Base-by-base conservation (phyloP, 805 yeast genomes). In the Starmerella etchellsii region DNA sequence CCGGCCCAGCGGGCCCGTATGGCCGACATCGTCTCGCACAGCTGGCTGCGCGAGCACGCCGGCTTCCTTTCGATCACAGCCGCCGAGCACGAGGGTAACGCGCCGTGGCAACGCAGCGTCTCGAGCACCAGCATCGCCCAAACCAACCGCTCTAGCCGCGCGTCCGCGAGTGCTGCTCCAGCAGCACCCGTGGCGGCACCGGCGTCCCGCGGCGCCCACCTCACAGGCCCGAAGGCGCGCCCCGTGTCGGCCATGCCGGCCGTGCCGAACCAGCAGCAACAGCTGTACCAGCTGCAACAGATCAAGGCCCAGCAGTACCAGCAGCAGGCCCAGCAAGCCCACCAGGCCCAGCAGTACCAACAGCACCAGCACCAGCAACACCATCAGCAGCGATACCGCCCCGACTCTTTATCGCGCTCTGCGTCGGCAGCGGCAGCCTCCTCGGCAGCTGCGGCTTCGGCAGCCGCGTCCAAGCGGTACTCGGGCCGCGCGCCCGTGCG, bases 21-120 rank as follows among this genome's bases (percentile, higher is more conserved):
- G 51, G 68, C 68, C 52, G 79, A 76, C 41, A 76, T 88, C 20
- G 69, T 88, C 50, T 66, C 74, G 23, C 98, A 88, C 59, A 74
- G 81, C 22, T 88, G 98, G 98, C 61, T 91, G 41, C 65, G 78
- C n/a, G 80, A 84, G 2, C 85, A 88, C 62, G 75, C 77, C 13
- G 77, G 77, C 50, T 81, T 87, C 64, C 64, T 91, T 49, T 74
- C 91, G 0, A 79, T 85, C 24, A 73, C 88, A 16, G 94, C 95
- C 31, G 69, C 72, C 3, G 95, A 88, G 57, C 91, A 96, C 96
- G 97, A 88, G 40, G 50, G 46, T 9, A 31, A 41, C 8, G 43
- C 51, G 20, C 36, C 48, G 9, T 44, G 46, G 46, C 27, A 33
- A 5, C 15, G 32, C 32, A 15, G 11, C 15, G 32, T 18, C 16